Percentiles rank a stretch among this genome's conserved stretches.
These are phyloP conservation scores for Penicillium nordicum DNA, from an alignment of 2,329 filamentous ascomycete species.

Conservation along the genomic window DNA sequence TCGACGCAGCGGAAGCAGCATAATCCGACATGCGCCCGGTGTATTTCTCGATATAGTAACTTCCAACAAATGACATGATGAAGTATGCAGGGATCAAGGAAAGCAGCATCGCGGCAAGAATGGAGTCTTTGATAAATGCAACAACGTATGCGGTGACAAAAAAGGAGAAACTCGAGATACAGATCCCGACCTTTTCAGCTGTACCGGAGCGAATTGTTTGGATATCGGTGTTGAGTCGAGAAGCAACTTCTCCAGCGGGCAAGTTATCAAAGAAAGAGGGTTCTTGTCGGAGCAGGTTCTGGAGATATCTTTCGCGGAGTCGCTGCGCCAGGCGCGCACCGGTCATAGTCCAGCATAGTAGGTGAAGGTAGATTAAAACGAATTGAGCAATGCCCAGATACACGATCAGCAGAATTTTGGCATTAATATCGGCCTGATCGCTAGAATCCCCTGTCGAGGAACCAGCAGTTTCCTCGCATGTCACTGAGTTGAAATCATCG, in stretches of 20 bases:
- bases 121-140: slow-evolving; percentile 62
- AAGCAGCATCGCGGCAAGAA: slow-evolving; percentile 62
- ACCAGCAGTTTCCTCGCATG: slow-evolving; percentile 16
- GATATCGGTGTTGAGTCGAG: slow-evolving; percentile 63
- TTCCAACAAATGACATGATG: slow-evolving; percentile 56
- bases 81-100: slow-evolving; percentile 62
- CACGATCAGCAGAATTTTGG: slow-evolving; percentile 59
- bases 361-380: slow-evolving; percentile 61
- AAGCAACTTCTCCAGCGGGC: slow-evolving; percentile 60
- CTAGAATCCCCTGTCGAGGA: slow-evolving; percentile 15
- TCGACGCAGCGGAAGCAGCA: slow-evolving; percentile 57
- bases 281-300: slow-evolving; percentile 58
- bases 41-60: slow-evolving; percentile 53
- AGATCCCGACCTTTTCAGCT: slow-evolving; percentile 67
- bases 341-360: slow-evolving; percentile 62
- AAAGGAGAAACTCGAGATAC: slow-evolving; percentile 60
- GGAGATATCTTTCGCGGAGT: slow-evolving; percentile 59
- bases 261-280: slow-evolving; percentile 62
- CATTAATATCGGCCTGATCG: slow-evolving; percentile 36
- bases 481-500: slow-evolving; percentile 38
- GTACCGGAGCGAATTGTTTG: slow-evolving; percentile 65
- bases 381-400: slow-evolving; percentile 64
- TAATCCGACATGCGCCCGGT: slow-evolving; percentile 50
- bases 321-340: slow-evolving; percentile 63
- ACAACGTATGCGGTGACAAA: slow-evolving; percentile 66